phyloP scores from a whole-genome alignment of 805 yeast genomes.

The Yarrowia hollandica region DNA sequence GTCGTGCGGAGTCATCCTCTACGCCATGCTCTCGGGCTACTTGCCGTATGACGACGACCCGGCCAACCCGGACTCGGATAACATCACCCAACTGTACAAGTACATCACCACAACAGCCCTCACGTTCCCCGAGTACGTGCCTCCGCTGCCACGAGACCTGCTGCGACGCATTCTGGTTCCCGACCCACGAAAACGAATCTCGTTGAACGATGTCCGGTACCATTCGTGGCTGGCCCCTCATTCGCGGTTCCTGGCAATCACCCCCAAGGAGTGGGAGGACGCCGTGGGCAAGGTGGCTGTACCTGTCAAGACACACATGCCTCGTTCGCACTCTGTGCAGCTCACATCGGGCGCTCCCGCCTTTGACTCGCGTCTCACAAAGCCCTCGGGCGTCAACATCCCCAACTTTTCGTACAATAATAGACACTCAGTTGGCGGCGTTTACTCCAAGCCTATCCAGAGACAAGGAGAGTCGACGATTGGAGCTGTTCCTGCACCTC shows the following conservation, averaged over 20 bases:
- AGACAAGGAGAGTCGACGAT: constrained; percentile 11
- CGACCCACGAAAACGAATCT: constrained; percentile 76
- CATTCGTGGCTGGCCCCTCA: constrained; percentile 92
- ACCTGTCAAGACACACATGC: constrained; percentile 28
- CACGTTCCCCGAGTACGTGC: constrained; percentile 92
- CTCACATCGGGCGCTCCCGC: constrained; percentile 28
- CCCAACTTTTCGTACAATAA: constrained; percentile 28
- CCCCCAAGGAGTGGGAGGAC: constrained; percentile 89
- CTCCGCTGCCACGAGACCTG: constrained; percentile 87
- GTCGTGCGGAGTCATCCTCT: constrained; percentile 94
- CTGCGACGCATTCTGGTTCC: constrained; percentile 78
- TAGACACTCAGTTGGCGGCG: constrained; percentile 15
- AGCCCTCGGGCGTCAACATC: not conserved
- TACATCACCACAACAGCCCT: constrained; percentile 89
- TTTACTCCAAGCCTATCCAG: constrained; percentile 20
- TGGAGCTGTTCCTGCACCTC: no score
- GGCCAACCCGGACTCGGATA: constrained; percentile 92
- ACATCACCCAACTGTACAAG: constrained; percentile 84
- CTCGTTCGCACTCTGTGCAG: constrained; percentile 37
- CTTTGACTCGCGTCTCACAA: not conserved
- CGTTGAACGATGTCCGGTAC: constrained; percentile 64
- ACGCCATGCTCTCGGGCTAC: constrained; percentile 97
- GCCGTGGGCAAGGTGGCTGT: constrained; percentile 31
- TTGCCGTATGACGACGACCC: constrained; percentile 98
- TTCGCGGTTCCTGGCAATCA: constrained; percentile 73